Conservation (phyloP, 257 asterid genomes). For the Marsdenia floribunda region DNA sequence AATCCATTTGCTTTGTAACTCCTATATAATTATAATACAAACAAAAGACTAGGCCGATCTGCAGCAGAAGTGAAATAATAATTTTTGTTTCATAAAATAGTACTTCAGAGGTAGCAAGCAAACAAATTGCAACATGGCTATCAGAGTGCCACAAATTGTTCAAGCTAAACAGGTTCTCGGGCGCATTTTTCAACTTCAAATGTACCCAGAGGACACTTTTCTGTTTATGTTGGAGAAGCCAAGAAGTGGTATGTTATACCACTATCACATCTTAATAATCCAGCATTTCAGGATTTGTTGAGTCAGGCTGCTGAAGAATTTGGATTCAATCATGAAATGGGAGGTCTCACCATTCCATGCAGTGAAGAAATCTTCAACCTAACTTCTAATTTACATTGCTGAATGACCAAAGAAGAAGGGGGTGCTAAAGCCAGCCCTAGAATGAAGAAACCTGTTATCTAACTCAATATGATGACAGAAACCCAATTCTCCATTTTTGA, state of each 20-base stretch:
- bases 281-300: constrained; percentile 18
- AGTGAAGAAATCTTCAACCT: constrained; percentile 10
- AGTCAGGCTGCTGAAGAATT: constrained; percentile 26
- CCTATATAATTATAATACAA: neutral
- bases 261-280: constrained; percentile 20
- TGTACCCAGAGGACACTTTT: constrained; percentile 27
- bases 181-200: constrained; percentile 2
- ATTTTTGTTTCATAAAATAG: neutral
- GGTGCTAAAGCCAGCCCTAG: neutral
- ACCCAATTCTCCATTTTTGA: neutral
- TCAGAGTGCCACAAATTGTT: neutral
- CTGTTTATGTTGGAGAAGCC: constrained; percentile 31
- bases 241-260: constrained; percentile 28
- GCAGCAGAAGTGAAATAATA: neutral
- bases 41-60: neutral
- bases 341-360: constrained; percentile 27
- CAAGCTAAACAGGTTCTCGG: constrained; percentile 9
- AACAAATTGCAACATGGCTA: constrained; percentile 14
- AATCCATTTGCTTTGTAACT: too few species aligned
- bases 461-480: neutral
- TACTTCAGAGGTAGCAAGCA: neutral
- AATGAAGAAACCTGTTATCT: neutral
- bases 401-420: neutral
- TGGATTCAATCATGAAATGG: constrained; percentile 29
- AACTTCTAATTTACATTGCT: neutral